Conservation (phyloP, 2,329 filamentous ascomycete genomes). For the Pseudopyricularia javanii region DNA sequence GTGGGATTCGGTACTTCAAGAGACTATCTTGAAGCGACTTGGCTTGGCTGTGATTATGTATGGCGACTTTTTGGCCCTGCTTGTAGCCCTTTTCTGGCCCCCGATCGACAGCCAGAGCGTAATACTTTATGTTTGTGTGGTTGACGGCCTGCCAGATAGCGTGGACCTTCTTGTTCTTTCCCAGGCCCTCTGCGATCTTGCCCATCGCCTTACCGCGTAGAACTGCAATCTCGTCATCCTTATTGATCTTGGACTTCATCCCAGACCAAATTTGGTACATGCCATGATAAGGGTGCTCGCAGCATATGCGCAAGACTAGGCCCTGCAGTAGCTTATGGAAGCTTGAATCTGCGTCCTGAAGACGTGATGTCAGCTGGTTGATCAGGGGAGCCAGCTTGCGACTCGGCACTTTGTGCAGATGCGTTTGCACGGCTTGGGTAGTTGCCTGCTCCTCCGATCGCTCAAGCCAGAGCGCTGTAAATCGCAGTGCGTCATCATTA, state of each 20-base stretch:
- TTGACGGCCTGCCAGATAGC: conserved; percentile 60
- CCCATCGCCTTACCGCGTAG: conserved; percentile 65
- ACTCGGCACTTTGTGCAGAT: conserved; percentile 67
- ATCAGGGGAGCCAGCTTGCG: conserved; percentile 86
- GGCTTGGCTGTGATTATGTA: conserved; percentile 48
- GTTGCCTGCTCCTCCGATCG: conserved; percentile 64
- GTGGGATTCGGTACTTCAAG: conserved; percentile 59
- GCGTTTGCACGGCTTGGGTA: conserved; percentile 61
- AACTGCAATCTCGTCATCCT: conserved; percentile 61
- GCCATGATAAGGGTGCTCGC: conserved; percentile 89
- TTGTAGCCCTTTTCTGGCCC: conserved; percentile 51
- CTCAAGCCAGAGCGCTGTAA: conserved; percentile 90
- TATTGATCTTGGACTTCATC: conserved; percentile 54
- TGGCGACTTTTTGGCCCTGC: conserved; percentile 46
- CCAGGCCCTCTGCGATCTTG: conserved; percentile 50
- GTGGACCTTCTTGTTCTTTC: conserved; percentile 33
- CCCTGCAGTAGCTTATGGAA: conserved; percentile 69
- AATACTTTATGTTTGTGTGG: conserved; percentile 57
- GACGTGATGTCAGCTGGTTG: conserved; percentile 91
- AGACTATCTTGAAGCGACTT: conserved; percentile 51
- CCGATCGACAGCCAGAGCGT: conserved; percentile 50
- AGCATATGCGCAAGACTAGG: conserved; percentile 73
- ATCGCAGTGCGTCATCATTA: conserved; percentile 80
- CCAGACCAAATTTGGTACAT: conserved; percentile 95
- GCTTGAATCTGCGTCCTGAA: conserved; percentile 54